Evolutionary conservation across 2,329 filamentous ascomycete genomes (phyloP).

Genomic region (Talaromyces funiculosus): DNA sequence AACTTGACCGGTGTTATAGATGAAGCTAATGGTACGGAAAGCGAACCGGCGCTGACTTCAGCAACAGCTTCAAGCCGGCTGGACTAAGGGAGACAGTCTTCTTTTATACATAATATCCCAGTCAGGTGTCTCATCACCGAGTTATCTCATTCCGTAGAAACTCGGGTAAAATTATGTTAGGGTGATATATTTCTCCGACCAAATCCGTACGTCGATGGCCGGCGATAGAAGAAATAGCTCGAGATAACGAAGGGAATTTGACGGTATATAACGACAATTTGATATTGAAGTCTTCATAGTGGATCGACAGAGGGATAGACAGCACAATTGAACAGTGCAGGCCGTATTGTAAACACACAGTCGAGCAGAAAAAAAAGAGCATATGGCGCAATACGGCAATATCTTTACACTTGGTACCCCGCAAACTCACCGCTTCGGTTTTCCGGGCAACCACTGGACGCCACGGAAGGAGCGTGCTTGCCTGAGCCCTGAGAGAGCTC

Average conservation of each 20-base stretch:
- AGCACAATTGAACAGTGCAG: not conserved
- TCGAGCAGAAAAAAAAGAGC: not conserved
- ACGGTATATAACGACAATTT: no score
- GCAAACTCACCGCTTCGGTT: conserved; percentile 1
- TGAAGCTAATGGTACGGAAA: not conserved
- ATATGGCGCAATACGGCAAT: not conserved
- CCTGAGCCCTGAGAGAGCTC: not conserved
- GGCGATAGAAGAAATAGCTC: not conserved
- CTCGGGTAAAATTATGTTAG: not conserved
- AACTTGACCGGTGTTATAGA: not conserved
- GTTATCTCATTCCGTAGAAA: not conserved
- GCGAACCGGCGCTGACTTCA: not conserved
- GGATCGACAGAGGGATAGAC: no score
- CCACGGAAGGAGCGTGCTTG: not conserved
- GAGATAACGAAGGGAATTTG: not conserved
- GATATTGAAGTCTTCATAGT: not conserved
- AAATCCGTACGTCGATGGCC: not conserved
- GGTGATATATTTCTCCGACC: not conserved
- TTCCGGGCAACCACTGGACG: conserved; percentile 1
- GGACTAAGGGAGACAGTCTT: not conserved
- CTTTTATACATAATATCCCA: not conserved
- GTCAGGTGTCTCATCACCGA: not conserved
- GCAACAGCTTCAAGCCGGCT: not conserved
- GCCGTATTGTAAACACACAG: not conserved
- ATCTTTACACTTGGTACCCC: not conserved